Percentiles rank a stretch among this genome's conserved stretches.
Conservation (phyloP, 352 stramenopile species). For the Globisporangium cederbergense region DNA sequence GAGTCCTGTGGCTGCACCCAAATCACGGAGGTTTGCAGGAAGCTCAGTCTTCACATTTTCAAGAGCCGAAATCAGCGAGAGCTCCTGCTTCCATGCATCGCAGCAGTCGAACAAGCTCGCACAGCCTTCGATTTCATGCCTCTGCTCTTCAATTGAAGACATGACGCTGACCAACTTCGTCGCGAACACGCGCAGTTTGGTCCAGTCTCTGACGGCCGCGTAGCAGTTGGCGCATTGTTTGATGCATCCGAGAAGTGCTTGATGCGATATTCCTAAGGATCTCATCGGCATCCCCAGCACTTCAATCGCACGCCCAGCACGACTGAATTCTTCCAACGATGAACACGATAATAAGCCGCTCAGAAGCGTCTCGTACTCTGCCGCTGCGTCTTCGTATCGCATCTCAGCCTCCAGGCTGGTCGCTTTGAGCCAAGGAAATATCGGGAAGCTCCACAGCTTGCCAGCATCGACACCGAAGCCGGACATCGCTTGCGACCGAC, state of each 20-base stretch:
- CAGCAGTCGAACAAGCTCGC: constrained; percentile 31
- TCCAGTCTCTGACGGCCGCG: constrained; percentile 37
- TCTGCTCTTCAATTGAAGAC: constrained; percentile 21
- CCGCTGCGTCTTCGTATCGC: constrained; percentile 61
- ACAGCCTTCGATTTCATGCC: constrained; percentile 22
- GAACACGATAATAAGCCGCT: not conserved
- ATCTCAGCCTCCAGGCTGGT: constrained; percentile 48
- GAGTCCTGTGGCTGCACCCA: not conserved
- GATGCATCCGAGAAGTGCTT: constrained; percentile 38
- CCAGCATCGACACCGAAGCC: constrained; percentile 13
- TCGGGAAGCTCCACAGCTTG: constrained; percentile 16
- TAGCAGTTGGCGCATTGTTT: constrained; percentile 53
- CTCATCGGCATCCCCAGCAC: constrained; percentile 26
- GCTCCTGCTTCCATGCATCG: constrained; percentile 35
- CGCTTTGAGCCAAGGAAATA: constrained; percentile 40
- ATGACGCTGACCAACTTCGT: constrained; percentile 25
- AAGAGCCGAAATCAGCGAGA: constrained; percentile 26
- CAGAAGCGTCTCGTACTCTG: constrained; percentile 41
- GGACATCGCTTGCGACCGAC: constrained; percentile 16
- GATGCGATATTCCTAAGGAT: constrained; percentile 33
- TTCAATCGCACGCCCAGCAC: constrained; percentile 19
- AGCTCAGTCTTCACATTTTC: constrained; percentile 10
- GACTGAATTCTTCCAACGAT: not conserved
- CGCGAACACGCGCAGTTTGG: constrained; percentile 30
- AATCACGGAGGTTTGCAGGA: not conserved